phyloP scores from a whole-genome alignment of 495 filamentous ascomycete genomes.

The Penicillium nucicola region DNA sequence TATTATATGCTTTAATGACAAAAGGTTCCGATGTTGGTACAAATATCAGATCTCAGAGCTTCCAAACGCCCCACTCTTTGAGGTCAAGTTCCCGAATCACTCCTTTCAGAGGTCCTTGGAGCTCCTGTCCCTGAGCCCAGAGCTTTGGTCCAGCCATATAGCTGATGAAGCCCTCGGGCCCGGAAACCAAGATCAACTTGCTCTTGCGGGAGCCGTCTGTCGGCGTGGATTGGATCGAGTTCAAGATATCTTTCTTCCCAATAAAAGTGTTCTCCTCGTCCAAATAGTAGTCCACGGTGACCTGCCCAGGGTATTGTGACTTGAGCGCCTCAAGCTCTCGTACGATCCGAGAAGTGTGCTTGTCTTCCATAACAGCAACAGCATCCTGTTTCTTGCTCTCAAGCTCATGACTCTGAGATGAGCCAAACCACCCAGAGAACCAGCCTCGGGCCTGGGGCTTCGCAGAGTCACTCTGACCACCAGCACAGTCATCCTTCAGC shows the following conservation, averaged over 20 bases:
- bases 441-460: conserved; percentile 24
- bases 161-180: conserved; percentile 84
- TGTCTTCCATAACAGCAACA: neutral
- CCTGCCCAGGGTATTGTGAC: conserved; percentile 46
- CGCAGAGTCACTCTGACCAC: conserved; percentile 34
- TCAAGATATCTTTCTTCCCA: conserved; percentile 42
- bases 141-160: conserved; percentile 74
- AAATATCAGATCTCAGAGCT: conserved; percentile 42
- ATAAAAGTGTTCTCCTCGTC: conserved; percentile 74
- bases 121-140: conserved; percentile 67
- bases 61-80: conserved; percentile 58
- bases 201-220: conserved; percentile 24
- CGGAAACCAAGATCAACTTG: conserved; percentile 75
- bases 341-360: conserved; percentile 46
- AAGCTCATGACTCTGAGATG: conserved; percentile 1
- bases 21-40: conserved; percentile 3
- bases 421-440: conserved; percentile 29
- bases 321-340: conserved; percentile 59
- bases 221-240: conserved; percentile 26
- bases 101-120: conserved; percentile 62
- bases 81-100: conserved; percentile 52
- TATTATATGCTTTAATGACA: conserved; percentile 15
- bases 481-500: conserved; percentile 54
- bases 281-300: conserved; percentile 69
- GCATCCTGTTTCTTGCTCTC: neutral